Evolutionary conservation across 176 grass and related monocot genomes (phyloP).

Genomic region (Thalia dealbata): DNA sequence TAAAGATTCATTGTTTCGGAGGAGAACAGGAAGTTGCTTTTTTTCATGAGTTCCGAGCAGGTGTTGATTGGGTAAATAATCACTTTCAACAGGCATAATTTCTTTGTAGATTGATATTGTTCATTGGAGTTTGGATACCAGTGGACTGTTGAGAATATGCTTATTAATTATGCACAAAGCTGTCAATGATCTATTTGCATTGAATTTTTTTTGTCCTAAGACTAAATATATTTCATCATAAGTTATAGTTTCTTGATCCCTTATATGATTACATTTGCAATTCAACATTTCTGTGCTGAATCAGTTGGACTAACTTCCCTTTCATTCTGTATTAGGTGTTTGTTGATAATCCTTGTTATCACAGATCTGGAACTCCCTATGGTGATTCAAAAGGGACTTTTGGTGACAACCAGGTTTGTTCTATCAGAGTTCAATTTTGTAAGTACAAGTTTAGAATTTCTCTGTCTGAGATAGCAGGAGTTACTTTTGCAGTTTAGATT

Average conservation of each 20-base stretch:
- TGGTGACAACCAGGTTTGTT: slow-evolving; percentile 85
- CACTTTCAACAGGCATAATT: background rate
- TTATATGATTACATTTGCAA: background rate
- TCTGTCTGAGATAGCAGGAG: background rate
- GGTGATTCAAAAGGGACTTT: slow-evolving; percentile 78
- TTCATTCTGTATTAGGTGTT: slow-evolving; percentile 49
- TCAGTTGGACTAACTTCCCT: background rate
- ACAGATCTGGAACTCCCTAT: slow-evolving; percentile 85
- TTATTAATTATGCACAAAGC: background rate
- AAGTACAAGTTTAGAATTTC: slow-evolving; percentile 11
- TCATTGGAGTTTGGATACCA: background rate
- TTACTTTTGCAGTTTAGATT: slow-evolving; percentile 82
- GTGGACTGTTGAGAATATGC: background rate
- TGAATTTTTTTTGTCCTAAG: background rate
- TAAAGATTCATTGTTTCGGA: slow-evolving; percentile 61
- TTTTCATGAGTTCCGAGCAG: slow-evolving; percentile 75
- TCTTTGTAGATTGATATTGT: background rate
- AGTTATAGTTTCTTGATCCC: background rate
- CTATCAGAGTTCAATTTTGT: background rate
- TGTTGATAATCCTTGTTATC: slow-evolving; percentile 78
- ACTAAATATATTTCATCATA: background rate
- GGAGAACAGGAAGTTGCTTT: slow-evolving; percentile 71
- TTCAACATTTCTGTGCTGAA: background rate
- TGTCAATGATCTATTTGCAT: background rate
- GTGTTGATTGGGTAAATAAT: slow-evolving; percentile 90